Base-by-base conservation (phyloP, 371 early-diverging fungal species). In the Mucor lusitanicus region DNA sequence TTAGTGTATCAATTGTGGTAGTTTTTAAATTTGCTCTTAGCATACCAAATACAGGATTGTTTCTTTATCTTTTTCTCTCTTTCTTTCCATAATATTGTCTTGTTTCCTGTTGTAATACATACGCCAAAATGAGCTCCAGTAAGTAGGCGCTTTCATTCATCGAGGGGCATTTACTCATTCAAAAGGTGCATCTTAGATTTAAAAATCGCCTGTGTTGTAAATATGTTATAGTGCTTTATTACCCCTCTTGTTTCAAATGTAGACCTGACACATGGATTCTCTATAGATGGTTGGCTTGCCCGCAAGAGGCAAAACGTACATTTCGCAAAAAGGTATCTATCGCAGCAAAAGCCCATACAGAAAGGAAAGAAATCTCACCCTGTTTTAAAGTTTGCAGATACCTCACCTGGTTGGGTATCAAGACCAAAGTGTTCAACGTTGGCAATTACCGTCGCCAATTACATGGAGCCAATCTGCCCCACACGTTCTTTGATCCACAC, bases 331-430 rank as follows among this genome's bases (percentile, higher is more conserved):
- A 90, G 91, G 93, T 92, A 88, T 23, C 1, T 23, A 19, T 3
- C 11, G 7, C 7, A 56, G 15, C n/a, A 6, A 27, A 2, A 30
- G 30, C 30, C 30, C 30, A 30, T 30, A 2, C 30, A 30, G 30
- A 28, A 25, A n/a, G 3, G 35, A 12, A 7, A 17, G 23, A 23
- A 11, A 42, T 12, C 25, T 46, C 5, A 46, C 50, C 9, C 11
- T 21, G 3, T 21, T 11, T 50, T 39, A 58, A 71, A 92, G 91
- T 96, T n/a, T 92, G 93, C 61, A 88, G 97, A 19, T 98, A 97
- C 80, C 84, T 97, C 67, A 88, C 90, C 48, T 99, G 99, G 99
- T 82, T 99, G 32, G 97, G 98, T 39, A 93, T 97, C 40, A 87
- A 89, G 60, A 90, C 96, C 9, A 87, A 92, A 64, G 94, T 96